phyloP scores from a whole-genome alignment of 768 basidiomycete species.

The Coprinopsis sp. region DNA sequence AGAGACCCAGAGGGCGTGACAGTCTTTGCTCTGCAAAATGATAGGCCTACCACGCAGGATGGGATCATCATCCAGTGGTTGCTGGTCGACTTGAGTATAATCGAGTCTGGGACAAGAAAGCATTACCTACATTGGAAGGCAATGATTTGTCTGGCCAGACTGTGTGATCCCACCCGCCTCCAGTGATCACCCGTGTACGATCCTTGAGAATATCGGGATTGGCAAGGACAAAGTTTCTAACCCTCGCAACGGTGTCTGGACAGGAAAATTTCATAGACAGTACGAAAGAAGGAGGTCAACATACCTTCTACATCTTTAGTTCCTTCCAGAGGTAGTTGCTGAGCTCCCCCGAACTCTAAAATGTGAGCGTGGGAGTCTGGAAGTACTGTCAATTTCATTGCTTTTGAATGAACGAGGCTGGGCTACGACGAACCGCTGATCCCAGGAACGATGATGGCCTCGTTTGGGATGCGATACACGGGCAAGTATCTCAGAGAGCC shows the following conservation, averaged over 20 bases:
- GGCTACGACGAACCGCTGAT: conserved; percentile 52
- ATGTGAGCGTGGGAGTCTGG: conserved; percentile 80
- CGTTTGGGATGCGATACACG: conserved; percentile 47
- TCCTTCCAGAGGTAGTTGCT: conserved; percentile 60
- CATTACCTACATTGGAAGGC: conserved; percentile 57
- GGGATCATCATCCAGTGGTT: conserved; percentile 67
- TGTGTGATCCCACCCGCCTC: conserved; percentile 93
- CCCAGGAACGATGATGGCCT: conserved; percentile 67
- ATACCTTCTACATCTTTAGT: conserved; percentile 55
- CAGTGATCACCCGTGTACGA: conserved; percentile 60
- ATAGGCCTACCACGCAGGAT: conserved; percentile 66
- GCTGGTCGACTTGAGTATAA: conserved; percentile 41
- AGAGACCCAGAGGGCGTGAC: conserved; percentile 87
- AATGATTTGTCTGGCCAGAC: conserved; percentile 55
- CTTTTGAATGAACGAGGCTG: background rate
- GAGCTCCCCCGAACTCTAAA: conserved; percentile 69
- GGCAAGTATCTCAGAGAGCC: conserved; percentile 10
- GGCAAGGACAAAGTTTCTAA: conserved; percentile 55
- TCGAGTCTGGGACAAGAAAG: background rate
- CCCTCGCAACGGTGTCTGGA: conserved; percentile 57
- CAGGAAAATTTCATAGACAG: background rate
- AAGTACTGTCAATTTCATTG: too few relatives aligned
- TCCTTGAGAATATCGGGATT: conserved; percentile 55
- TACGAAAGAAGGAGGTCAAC: conserved; percentile 2
- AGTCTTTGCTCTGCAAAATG: conserved; percentile 79